Evolutionary conservation across 2,329 filamentous ascomycete genomes (phyloP).

Genomic region (Plectosphaerella sp.): DNA sequence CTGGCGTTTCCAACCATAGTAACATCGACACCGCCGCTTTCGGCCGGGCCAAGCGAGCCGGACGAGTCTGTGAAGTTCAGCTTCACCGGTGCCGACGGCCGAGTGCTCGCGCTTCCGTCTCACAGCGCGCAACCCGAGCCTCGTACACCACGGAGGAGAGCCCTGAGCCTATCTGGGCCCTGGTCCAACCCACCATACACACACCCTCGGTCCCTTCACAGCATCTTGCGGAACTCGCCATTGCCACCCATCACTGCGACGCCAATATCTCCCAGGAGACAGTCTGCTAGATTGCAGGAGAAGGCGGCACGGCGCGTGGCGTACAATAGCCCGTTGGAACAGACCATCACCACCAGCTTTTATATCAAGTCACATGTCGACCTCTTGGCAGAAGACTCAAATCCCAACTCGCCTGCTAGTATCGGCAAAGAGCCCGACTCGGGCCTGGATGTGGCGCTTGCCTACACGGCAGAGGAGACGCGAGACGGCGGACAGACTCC

Average conservation of each 20-base stretch:
- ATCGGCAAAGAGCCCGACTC: slow-evolving; percentile 28
- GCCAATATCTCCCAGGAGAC: slow-evolving; percentile 47
- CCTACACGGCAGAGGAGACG: slow-evolving; percentile 49
- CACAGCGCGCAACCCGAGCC: slow-evolving; percentile 14
- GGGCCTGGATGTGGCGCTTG: slow-evolving; percentile 43
- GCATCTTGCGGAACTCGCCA: slow-evolving; percentile 63
- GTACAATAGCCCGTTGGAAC: slow-evolving; percentile 58
- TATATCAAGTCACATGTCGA: slow-evolving; percentile 62
- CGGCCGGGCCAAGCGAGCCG: slow-evolving; percentile 46
- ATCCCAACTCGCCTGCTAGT: slow-evolving; percentile 38
- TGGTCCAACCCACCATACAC: slow-evolving; percentile 46
- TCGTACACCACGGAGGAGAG: slow-evolving; percentile 31
- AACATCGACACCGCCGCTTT: slow-evolving; percentile 56
- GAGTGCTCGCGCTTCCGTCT: slow-evolving; percentile 7
- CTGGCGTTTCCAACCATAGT: slow-evolving; percentile 50
- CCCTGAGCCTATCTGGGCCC: slow-evolving; percentile 20
- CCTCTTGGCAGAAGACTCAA: slow-evolving; percentile 53
- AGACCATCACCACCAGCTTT: slow-evolving; percentile 59
- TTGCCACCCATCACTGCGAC: slow-evolving; percentile 47
- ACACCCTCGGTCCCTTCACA: slow-evolving; percentile 54
- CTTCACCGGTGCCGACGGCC: slow-evolving; percentile 33
- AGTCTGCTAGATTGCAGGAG: slow-evolving; percentile 50
- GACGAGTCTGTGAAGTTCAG: slow-evolving; percentile 36
- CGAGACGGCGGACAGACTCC: slow-evolving; percentile 59
- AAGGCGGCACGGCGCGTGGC: slow-evolving; percentile 52